Conservation (phyloP, 495 filamentous ascomycete genomes). For the Trichoderma virens region DNA sequence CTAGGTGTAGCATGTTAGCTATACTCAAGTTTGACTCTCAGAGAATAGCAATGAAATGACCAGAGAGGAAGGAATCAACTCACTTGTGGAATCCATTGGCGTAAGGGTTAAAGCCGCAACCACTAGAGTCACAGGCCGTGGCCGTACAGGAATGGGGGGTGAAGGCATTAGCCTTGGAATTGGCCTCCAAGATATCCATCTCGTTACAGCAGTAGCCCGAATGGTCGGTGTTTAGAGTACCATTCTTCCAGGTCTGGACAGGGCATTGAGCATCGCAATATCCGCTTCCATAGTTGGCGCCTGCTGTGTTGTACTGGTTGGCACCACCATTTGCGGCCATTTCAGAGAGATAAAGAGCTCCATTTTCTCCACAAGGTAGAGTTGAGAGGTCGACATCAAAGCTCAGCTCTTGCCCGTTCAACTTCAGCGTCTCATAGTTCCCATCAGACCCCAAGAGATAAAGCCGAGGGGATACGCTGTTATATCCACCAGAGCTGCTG, state of each 20-base stretch:
- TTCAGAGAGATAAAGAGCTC: constrained; percentile 53
- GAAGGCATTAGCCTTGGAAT: constrained; percentile 41
- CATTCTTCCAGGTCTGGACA: constrained; percentile 44
- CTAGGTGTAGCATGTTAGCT: neutral
- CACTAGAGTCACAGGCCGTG: constrained; percentile 45
- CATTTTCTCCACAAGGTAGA: constrained; percentile 54
- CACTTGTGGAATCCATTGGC: constrained; percentile 34
- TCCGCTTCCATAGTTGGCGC: constrained; percentile 54
- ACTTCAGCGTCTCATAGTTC: constrained; percentile 47
- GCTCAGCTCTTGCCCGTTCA: constrained; percentile 48
- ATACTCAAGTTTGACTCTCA: no score
- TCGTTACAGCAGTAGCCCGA: constrained; percentile 45
- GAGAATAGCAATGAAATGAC: no score
- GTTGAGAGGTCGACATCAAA: constrained; percentile 54
- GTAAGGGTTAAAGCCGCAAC: constrained; percentile 55
- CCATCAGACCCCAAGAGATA: constrained; percentile 46
- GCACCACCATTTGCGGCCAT: constrained; percentile 48
- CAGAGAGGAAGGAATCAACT: neutral
- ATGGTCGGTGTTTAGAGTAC: constrained; percentile 39
- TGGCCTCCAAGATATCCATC: constrained; percentile 54
- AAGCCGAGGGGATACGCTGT: constrained; percentile 39
- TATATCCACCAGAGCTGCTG: constrained; percentile 23
- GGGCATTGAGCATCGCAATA: constrained; percentile 60
- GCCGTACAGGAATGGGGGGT: constrained; percentile 47
- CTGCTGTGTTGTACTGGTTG: constrained; percentile 45